These are phyloP conservation scores for Ganoderma boninense DNA, from an alignment of 1,284 basidiomycete genomes.

Conservation along the genomic window DNA sequence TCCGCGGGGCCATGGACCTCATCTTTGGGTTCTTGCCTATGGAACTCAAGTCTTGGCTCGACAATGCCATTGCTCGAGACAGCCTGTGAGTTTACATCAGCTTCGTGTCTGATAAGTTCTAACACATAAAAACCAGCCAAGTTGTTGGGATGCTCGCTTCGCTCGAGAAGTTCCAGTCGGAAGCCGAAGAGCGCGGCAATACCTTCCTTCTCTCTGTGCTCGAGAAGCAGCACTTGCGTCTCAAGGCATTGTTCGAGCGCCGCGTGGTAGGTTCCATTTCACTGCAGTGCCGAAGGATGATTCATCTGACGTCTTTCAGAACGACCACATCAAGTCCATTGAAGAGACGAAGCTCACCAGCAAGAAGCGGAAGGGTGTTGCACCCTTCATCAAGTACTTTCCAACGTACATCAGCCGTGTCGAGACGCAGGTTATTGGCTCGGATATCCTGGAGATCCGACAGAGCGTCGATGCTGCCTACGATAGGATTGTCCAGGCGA, in stretches of 20 bases:
- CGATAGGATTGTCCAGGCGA: conserved; percentile 85
- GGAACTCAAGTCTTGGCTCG: conserved; percentile 89
- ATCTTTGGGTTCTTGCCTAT: conserved; percentile 93
- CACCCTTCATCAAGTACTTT: conserved; percentile 94
- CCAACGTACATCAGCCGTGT: conserved; percentile 88
- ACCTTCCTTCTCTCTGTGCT: conserved; percentile 79
- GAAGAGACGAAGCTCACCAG: conserved; percentile 91
- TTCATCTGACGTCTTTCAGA: conserved; percentile 51
- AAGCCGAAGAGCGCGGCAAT: conserved; percentile 83
- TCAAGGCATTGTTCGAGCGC: conserved; percentile 78
- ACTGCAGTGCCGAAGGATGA: neutral
- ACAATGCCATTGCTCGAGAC: conserved; percentile 80
- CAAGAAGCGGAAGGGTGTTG: conserved; percentile 93
- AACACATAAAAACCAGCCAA: conserved; percentile 62
- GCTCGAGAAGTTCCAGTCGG: conserved; percentile 81
- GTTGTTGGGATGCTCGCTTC: conserved; percentile 86
- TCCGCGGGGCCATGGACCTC: conserved; percentile 90
- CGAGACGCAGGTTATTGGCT: conserved; percentile 86
- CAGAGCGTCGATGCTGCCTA: conserved; percentile 84
- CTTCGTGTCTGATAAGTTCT: neutral
- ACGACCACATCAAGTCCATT: conserved; percentile 89
- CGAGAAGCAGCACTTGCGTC: conserved; percentile 83
- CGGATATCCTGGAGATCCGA: conserved; percentile 83
- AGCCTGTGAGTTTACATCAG: conserved; percentile 65
- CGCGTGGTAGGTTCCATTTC: conserved; percentile 70